phyloP scores from a whole-genome alignment of 148 eudicot species.

The Fagopyrum esculentum region DNA sequence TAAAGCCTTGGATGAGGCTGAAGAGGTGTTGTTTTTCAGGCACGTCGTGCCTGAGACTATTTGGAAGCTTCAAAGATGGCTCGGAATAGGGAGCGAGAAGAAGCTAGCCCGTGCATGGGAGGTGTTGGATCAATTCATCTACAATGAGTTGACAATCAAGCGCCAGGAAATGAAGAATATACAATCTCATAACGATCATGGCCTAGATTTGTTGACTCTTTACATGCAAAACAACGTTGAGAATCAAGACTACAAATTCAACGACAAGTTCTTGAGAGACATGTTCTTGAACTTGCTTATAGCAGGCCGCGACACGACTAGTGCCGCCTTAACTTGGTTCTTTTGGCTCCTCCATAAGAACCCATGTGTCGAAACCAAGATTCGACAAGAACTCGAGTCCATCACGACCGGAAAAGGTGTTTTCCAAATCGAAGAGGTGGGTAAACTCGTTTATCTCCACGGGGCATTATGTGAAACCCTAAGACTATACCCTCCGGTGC shows the following conservation, averaged over 20 bases:
- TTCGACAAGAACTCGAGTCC: not conserved
- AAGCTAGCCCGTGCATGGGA: conserved; percentile 18
- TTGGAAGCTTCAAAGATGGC: conserved; percentile 46
- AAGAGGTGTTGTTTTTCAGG: conserved; percentile 8
- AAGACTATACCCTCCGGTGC: not conserved
- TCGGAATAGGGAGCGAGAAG: conserved; percentile 35
- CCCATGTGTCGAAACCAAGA: not conserved
- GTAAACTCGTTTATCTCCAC: not conserved
- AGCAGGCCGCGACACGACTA: conserved; percentile 24
- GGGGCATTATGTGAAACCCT: not conserved
- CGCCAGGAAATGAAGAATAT: conserved; percentile 7
- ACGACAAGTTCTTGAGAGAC: conserved; percentile 20
- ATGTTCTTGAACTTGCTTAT: conserved; percentile 15
- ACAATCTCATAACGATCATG: not conserved
- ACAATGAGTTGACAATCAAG: conserved; percentile 6
- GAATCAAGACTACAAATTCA: not conserved
- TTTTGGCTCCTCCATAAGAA: conserved; percentile 24
- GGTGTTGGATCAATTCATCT: conserved; percentile 26
- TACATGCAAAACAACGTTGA: conserved; percentile 10
- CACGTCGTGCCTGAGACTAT: conserved; percentile 28
- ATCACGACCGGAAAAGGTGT: not conserved
- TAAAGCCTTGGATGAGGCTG: conserved; percentile 29
- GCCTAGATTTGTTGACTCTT: conserved; percentile 26
- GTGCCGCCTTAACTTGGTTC: conserved; percentile 30
- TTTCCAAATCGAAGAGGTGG: not conserved